Percentiles rank a stretch among this genome's conserved stretches.
Evolutionary conservation across 345 rosid genomes (phyloP).

Genomic region (Dipteronia sinensis): DNA sequence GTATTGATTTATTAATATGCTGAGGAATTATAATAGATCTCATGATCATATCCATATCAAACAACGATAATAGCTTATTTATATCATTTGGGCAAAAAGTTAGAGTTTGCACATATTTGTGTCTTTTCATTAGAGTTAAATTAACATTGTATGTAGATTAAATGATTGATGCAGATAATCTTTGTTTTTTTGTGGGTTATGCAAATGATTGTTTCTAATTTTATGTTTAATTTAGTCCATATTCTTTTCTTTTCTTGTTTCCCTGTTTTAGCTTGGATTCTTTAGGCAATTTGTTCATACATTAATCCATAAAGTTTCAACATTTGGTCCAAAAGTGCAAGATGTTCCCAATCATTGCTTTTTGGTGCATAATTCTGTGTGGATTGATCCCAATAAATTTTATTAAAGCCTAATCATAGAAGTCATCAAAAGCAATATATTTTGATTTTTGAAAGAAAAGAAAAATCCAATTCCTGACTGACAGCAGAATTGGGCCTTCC

Average conservation of each 20-base stretch:
- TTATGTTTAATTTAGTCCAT: slow-evolving; percentile 1
- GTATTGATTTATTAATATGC: neutral
- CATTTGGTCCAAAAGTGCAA: slow-evolving; percentile 38
- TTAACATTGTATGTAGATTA: slow-evolving; percentile 6
- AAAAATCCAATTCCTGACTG: slow-evolving; percentile 32
- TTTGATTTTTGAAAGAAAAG: neutral
- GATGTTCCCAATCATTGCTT: slow-evolving; percentile 49
- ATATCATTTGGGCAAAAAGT: slow-evolving; percentile 3
- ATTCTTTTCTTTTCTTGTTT: neutral
- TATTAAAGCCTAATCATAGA: slow-evolving; percentile 52
- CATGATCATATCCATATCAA: neutral
- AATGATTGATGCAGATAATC: slow-evolving; percentile 27
- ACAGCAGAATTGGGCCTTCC: slow-evolving; percentile 35
- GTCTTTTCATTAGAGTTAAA: neutral
- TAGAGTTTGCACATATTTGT: neutral
- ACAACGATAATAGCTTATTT: neutral
- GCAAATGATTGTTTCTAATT: slow-evolving; percentile 28
- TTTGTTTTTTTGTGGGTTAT: slow-evolving; percentile 16
- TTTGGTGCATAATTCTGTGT: slow-evolving; percentile 39
- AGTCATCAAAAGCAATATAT: slow-evolving; percentile 49
- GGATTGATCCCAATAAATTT: slow-evolving; percentile 51
- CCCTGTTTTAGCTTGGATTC: neutral
- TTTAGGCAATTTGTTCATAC: slow-evolving; percentile 1
- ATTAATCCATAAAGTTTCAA: slow-evolving; percentile 13
- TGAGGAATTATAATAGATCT: neutral